phyloP scores from a whole-genome alignment of 2,329 filamentous ascomycete species.

The Fusarium sambucinum region DNA sequence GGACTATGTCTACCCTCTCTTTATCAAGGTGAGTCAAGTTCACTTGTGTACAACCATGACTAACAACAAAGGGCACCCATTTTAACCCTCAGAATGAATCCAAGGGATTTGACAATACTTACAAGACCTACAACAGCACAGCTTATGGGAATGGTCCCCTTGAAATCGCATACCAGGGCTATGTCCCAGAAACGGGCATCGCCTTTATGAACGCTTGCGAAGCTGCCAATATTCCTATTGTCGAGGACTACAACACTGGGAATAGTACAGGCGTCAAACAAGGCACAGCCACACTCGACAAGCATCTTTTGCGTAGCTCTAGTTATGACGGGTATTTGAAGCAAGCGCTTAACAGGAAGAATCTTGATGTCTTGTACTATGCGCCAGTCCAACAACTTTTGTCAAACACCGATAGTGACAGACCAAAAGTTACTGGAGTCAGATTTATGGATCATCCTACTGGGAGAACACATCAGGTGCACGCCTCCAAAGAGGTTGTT shows the following conservation, averaged over 20 bases:
- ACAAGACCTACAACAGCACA: conserved; percentile 6
- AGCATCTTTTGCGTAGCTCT: conserved; percentile 6
- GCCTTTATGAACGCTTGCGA: conserved; percentile 18
- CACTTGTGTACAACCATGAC: accelerated
- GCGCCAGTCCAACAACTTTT: conserved; percentile 16
- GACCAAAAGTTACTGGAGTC: background rate
- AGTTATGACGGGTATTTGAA: conserved; percentile 21
- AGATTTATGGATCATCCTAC: conserved; percentile 12
- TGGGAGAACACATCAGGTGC: background rate
- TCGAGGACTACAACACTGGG: conserved; percentile 8
- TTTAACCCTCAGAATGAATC: conserved; percentile 20
- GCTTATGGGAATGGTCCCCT: conserved; percentile 13
- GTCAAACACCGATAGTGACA: background rate
- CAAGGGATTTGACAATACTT: conserved; percentile 7
- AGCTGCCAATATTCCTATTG: conserved; percentile 1
- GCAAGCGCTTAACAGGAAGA: background rate
- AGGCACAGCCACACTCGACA: conserved; percentile 12
- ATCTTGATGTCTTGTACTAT: conserved; percentile 5
- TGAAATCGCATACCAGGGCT: conserved; percentile 11
- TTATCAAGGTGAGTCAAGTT: background rate
- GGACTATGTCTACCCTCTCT: conserved; percentile 11
- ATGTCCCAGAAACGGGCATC: conserved; percentile 13
- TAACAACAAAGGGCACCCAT: background rate
- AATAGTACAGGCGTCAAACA: conserved; percentile 17
- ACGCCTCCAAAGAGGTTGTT: conserved; percentile 6